phyloP scores from a whole-genome alignment of 2,329 filamentous ascomycete species.

The Thermothelomyces thermophilus region DNA sequence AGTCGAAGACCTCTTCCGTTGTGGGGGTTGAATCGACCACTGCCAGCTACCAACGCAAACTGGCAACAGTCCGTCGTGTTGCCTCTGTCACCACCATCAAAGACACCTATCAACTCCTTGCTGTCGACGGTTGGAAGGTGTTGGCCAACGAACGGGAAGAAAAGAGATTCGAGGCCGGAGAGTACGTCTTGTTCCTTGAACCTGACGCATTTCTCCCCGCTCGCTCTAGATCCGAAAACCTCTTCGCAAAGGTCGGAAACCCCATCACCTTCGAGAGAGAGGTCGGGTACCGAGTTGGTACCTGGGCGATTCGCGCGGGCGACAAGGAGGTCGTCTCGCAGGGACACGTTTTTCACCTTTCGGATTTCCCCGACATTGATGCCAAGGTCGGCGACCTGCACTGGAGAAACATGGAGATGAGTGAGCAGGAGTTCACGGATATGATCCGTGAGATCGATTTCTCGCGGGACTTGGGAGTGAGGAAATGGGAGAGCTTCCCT shows the following conservation, averaged over 20 bases:
- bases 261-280: conserved; percentile 14
- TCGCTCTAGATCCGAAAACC: background rate
- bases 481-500: conserved; percentile 20
- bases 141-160: too few relatives aligned
- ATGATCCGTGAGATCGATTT: conserved; percentile 18
- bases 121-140: conserved; percentile 29
- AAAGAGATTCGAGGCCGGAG: too few relatives aligned
- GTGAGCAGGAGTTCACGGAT: background rate
- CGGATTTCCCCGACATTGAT: background rate
- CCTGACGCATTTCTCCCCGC: conserved; percentile 27
- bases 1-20: too few relatives aligned
- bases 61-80: conserved; percentile 24
- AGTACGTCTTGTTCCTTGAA: conserved; percentile 29
- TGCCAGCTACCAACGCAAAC: conserved; percentile 6
- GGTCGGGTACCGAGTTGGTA: conserved; percentile 21
- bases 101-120: too few relatives aligned
- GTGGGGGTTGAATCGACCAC: too few relatives aligned
- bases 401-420: background rate
- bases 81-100: background rate
- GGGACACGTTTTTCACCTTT: conserved; percentile 18
- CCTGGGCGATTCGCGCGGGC: background rate
- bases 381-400: conserved; percentile 1
- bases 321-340: conserved; percentile 17
- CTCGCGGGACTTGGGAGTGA: conserved; percentile 21
- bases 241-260: conserved; percentile 6